Conservation (phyloP, 2,329 filamentous ascomycete species). For the Lasiodiplodia gonubiensis region DNA sequence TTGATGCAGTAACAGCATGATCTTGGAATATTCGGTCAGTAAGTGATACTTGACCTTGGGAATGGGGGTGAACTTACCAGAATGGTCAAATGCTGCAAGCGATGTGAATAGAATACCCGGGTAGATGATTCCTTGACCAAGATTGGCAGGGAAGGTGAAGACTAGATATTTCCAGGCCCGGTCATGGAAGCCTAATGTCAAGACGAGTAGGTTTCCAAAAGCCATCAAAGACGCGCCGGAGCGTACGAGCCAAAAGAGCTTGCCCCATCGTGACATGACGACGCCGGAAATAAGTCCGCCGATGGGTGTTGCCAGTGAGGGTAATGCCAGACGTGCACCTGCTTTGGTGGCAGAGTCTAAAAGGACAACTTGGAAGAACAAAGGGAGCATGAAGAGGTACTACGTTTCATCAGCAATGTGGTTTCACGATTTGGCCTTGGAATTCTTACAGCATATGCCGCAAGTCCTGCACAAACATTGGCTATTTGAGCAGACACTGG, state of each 20-base stretch:
- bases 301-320: conserved; percentile 53
- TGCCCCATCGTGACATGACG: conserved; percentile 56
- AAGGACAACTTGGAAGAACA: conserved; percentile 71
- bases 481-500: conserved; percentile 62
- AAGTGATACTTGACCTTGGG: accelerated
- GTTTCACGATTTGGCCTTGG: background rate
- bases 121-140: conserved; percentile 56
- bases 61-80: conserved; percentile 50
- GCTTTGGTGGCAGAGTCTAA: conserved; percentile 57
- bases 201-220: conserved; percentile 51
- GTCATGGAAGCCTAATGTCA: conserved; percentile 50
- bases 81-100: conserved; percentile 66
- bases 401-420: background rate
- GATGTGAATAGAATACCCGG: conserved; percentile 64
- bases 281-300: conserved; percentile 53
- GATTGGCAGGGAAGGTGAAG: conserved; percentile 53
- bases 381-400: conserved; percentile 56
- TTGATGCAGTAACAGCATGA: conserved; percentile 67
- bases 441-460: conserved; percentile 64
- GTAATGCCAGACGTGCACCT: conserved; percentile 52
- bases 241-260: conserved; percentile 49
- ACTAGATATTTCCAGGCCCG: conserved; percentile 53
- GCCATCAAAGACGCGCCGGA: conserved; percentile 51
- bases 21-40: conserved; percentile 47
- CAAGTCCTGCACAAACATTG: conserved; percentile 66